Base-by-base conservation (phyloP, 2,329 filamentous ascomycete genomes). In the Aspergillus felis region DNA sequence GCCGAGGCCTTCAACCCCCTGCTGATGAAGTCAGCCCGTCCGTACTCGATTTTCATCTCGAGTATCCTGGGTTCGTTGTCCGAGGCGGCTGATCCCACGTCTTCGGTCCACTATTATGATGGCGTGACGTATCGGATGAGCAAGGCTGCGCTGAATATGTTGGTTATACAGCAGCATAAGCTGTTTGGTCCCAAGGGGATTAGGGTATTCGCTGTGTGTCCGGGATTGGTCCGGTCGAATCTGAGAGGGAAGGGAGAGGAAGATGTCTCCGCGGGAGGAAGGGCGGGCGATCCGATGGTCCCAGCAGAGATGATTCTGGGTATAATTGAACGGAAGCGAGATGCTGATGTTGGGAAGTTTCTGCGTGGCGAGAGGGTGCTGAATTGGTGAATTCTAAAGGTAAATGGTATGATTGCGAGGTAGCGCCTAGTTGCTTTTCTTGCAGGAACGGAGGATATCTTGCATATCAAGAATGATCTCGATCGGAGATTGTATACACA, bases 71-170 rank as follows among this genome's bases (percentile, higher is more conserved):
- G 72, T 0, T 75, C 73, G 7, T 46, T 79, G 1, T 52, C 60
- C 0, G 51, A 63, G 14, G 57, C 71, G 0, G 58, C 63, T 0
- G 71, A 78, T 54, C 64, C 67, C 48, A 60, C 56, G 0, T 71
- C 61, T 0, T 25, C 54, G 1, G 70, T 55, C 9, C 74, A 74
- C 49, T 54, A 51, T 1, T 57, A 63, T 17, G 68, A 71, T 4
- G 71, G 66, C 50, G 73, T 69, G 35, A 64, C 67, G 1, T 80
- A 80, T 54, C 65, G 74, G 12, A 60, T 66, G 4, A 78, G 74
- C 64, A 80, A 80, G 59, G 74, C 77, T 1, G 78, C 77, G 0
- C 25, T 79, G 9, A 77, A 79, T 29, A 77, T 78, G 71, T 61
- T 80, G 61, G 79, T 79, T 74, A 60, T 81, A 50, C 74, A 79